Base-by-base conservation (phyloP, 192 early-diverging fungal genomes). In the Backusella mclennaniae region DNA sequence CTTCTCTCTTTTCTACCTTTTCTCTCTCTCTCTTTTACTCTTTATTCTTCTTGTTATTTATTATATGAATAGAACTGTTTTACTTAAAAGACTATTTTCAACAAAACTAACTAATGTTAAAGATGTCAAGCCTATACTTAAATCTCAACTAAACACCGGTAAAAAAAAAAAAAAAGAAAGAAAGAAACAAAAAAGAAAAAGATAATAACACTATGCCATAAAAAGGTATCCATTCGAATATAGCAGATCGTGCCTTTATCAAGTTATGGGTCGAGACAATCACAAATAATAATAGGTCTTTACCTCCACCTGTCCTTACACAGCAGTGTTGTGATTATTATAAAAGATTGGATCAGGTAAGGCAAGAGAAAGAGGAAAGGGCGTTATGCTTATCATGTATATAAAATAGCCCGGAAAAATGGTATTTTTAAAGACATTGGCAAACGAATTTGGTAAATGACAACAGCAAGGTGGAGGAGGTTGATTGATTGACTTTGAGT, bases 261-360 rank as follows among this genome's bases (percentile, higher is more conserved):
- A 63, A 63, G 11, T 9, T 29, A 26, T 63, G 56, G 56, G 56
- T 71, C 35, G 70, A 71, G 15, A 71, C 35, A 17, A 71, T 71
- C 42, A 71, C 70, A 14, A 29, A 71, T 14, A 49, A 71, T 7
- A 71, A 71, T 44, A 29, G 42, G 6, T 41, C n/a, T 33, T 49
- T 71, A 49, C 70, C 70, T 17, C 70, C 70, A 7, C 70, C 70
- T 46, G 41, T 49, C 17, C 39, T 71, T 31, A 71, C 70, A 12
- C 36, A 71, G 26, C 41, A 71, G 29, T 71, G 70, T 17, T 71
- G 70, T 39, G 70, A 71, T 33, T 71, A 31, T 33, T 71, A 42
- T 31, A 49, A 44, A 71, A 41, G 42, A 71, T 46, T 71, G 70
- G 70, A 71, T 71, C 42, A 71, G 39, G 70, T 71, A 71, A 29